Evolutionary conservation across 2,329 filamentous ascomycete species (phyloP).

Genomic region (Nakataea oryzae): DNA sequence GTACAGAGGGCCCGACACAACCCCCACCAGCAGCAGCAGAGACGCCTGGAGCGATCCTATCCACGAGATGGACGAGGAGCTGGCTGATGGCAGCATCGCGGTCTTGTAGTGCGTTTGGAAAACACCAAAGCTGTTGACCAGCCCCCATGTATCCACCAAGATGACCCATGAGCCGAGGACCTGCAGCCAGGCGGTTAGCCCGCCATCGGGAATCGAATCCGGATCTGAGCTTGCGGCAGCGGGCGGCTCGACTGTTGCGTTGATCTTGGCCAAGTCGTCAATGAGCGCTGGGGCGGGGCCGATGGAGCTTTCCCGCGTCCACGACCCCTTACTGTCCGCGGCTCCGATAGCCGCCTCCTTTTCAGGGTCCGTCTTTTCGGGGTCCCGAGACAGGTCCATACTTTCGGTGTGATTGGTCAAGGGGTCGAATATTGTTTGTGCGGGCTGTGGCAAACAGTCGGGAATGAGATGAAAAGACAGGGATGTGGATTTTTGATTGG

Average conservation of each 20-base stretch:
- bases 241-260: background rate
- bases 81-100: constrained; percentile 17
- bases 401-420: too few relatives aligned
- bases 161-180: constrained; percentile 25
- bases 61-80: constrained; percentile 31
- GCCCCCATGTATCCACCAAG: constrained; percentile 25
- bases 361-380: background rate
- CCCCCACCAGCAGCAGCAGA: constrained; percentile 27
- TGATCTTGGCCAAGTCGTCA: background rate
- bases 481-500: too few relatives aligned
- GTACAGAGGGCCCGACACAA: constrained; percentile 28
- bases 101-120: constrained; percentile 34
- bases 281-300: too few relatives aligned
- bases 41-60: constrained; percentile 31
- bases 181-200: constrained; percentile 26
- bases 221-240: background rate
- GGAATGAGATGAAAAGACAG: background rate
- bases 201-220: constrained; percentile 19
- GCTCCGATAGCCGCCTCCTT: background rate
- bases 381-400: background rate
- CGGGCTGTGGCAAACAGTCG: background rate
- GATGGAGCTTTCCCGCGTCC: background rate
- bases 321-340: background rate
- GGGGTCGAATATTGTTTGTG: background rate
- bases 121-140: constrained; percentile 26